Evolutionary conservation across 352 stramenopile species (phyloP).

Genomic region (Peronospora belbahrii): DNA sequence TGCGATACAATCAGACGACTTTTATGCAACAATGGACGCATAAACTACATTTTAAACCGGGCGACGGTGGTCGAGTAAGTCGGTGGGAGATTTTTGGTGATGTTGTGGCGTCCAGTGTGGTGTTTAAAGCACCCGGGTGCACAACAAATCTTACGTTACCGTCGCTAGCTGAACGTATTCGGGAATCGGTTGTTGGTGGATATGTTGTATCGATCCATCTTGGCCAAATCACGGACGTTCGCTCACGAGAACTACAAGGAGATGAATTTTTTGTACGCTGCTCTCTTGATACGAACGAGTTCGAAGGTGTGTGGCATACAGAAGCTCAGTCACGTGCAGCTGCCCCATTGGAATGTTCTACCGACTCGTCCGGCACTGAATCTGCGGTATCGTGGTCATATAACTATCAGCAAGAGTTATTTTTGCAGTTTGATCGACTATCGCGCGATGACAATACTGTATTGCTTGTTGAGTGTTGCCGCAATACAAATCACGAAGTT

Average conservation of each 20-base stretch:
- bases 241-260: conserved; percentile 42
- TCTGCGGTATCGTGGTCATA: conserved; percentile 37
- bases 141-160: conserved; percentile 76
- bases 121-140: conserved; percentile 72
- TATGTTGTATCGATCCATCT: conserved; percentile 73
- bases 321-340: conserved; percentile 61
- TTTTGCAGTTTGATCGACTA: conserved; percentile 76
- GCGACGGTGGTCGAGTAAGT: conserved; percentile 30
- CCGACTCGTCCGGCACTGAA: conserved; percentile 12
- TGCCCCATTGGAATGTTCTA: conserved; percentile 28
- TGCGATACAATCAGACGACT: conserved; percentile 70
- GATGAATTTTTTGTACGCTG: conserved; percentile 80
- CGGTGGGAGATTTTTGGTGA: conserved; percentile 85
- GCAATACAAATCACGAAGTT: conserved; percentile 61
- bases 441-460: conserved; percentile 83
- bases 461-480: conserved; percentile 75
- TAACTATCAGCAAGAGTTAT: conserved; percentile 73
- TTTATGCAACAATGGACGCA: conserved; percentile 86
- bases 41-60: conserved; percentile 76
- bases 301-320: conserved; percentile 79
- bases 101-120: conserved; percentile 77
- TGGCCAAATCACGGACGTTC: conserved; percentile 57
- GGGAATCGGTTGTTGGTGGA: conserved; percentile 74
- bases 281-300: conserved; percentile 78
- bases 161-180: conserved; percentile 72